These are phyloP conservation scores for Kernera saxatilis DNA, from an alignment of 345 rosid species.

Conservation along the genomic window DNA sequence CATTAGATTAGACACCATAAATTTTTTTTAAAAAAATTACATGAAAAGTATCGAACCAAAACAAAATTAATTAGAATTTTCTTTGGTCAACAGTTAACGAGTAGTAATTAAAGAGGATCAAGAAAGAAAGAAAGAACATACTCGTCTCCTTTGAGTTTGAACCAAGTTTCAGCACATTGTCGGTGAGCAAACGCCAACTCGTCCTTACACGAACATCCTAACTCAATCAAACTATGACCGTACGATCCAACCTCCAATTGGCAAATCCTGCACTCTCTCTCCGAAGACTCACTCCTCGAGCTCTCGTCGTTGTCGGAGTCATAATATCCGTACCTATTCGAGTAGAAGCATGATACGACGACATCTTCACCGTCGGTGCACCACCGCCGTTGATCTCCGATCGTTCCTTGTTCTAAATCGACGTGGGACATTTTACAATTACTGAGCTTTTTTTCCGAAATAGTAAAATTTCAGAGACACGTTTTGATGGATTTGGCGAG, in stretches of 20 bases:
- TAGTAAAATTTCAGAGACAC: too few relatives aligned
- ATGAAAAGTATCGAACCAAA: not conserved
- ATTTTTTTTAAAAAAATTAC: too few relatives aligned
- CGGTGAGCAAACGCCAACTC: slow-evolving; percentile 84
- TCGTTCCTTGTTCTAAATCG: slow-evolving; percentile 56
- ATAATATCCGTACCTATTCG: slow-evolving; percentile 56
- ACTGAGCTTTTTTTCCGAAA: too few relatives aligned
- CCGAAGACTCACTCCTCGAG: slow-evolving; percentile 60
- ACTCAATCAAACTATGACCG: slow-evolving; percentile 52
- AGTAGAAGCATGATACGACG: slow-evolving; percentile 52
- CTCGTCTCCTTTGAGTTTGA: slow-evolving; percentile 82
- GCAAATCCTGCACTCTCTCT: slow-evolving; percentile 70
- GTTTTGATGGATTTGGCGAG: too few relatives aligned
- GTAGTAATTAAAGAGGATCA: not conserved
- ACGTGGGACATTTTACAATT: slow-evolving; percentile 31
- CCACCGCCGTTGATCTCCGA: slow-evolving; percentile 33
- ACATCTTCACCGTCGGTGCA: slow-evolving; percentile 62
- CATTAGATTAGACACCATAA: not conserved
- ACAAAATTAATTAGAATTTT: not conserved
- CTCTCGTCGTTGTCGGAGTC: slow-evolving; percentile 33
- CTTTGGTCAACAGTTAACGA: not conserved
- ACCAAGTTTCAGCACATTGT: slow-evolving; percentile 89
- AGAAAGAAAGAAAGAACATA: slow-evolving; percentile 30
- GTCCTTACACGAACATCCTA: slow-evolving; percentile 83
- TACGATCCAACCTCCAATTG: slow-evolving; percentile 62